Evolutionary conservation across 768 basidiomycete genomes (phyloP), one percentile per base, ranked within the genome.

Genomic region (Phylloporus sp.): DNA sequence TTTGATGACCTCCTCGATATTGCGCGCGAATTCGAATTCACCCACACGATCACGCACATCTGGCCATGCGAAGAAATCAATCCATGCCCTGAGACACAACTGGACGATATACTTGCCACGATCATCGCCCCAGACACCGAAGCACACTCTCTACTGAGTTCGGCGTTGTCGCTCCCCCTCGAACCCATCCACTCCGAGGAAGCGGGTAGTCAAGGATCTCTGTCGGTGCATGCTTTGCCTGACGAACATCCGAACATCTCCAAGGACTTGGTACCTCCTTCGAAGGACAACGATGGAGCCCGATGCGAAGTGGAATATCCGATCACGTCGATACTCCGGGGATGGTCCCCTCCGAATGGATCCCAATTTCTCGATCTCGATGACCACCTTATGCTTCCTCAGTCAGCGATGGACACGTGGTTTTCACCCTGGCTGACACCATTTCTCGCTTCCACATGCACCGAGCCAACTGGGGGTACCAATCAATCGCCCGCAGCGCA

Each of bases 1-100:
- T 65, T 66, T 46, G 60, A 66, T 18, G 63, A 60, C 40, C 49
- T 66, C 47, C 65, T 66, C 53, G 65, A 67, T 24, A 65, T 66
- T 15, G 65, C 65, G 1, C 58, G 40, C 39, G 64, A 65, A 31
- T 67, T 60, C 50, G 66, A 68, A 47, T 65, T 63, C 52, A 50
- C 63, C 23, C 55, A 34, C 48, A 53, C 57, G 22, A 59, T 64
- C 53, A 47, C 57, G 16, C 57, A 62, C 34, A 24, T 61, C 45
- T 56, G 59, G 55, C 55, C 59, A 34, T 50, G 45, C 45, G 57
- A 64, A 26, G 62, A 59, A 20, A 15, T 38, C 16, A n/a, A 10
- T 32, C 10, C 34, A 36, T 50, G 20, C 11, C 7, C 40, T 18
- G 62, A 61, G 22, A 49, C 49, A 3, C 32, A 12, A 47, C 38